These are phyloP conservation scores for Acidomyces sp. DNA, from an alignment of 495 filamentous ascomycete genomes.

Conservation along the genomic window DNA sequence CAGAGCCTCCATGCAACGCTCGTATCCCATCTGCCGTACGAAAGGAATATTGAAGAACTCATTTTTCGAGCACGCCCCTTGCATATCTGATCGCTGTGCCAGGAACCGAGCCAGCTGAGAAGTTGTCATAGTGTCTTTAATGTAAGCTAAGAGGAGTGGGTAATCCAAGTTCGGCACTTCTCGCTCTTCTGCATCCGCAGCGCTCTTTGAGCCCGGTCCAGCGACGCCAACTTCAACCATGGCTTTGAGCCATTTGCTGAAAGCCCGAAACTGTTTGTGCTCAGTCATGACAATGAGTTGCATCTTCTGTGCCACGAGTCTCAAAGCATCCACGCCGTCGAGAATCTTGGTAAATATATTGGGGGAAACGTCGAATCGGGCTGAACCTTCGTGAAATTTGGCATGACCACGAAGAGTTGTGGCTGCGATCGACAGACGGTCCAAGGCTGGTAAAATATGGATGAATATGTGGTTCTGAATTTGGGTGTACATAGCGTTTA, in stretches of 20 bases:
- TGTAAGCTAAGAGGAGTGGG: constrained; percentile 22
- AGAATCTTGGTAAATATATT: constrained; percentile 27
- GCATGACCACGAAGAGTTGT: constrained; percentile 77
- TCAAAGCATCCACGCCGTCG: constrained; percentile 33
- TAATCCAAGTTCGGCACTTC: constrained; percentile 25
- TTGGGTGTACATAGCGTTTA: constrained; percentile 59
- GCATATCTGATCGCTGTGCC: background rate
- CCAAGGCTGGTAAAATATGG: constrained; percentile 74
- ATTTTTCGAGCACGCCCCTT: background rate
- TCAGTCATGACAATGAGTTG: constrained; percentile 62
- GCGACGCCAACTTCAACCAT: constrained; percentile 54
- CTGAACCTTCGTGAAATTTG: constrained; percentile 58
- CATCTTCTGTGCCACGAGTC: constrained; percentile 60
- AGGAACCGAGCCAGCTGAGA: constrained; percentile 16
- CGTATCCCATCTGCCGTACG: constrained; percentile 8
- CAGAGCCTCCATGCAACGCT: constrained; percentile 12
- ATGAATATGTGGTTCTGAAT: constrained; percentile 70
- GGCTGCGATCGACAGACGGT: constrained; percentile 69
- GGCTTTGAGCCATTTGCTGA: constrained; percentile 73
- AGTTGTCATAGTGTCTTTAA: constrained; percentile 18
- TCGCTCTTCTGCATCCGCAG: constrained; percentile 33
- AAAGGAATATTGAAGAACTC: background rate
- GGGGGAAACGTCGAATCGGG: constrained; percentile 49
- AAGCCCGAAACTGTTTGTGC: constrained; percentile 60
- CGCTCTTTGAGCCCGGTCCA: constrained; percentile 30